Base-by-base conservation (phyloP, 2,329 filamentous ascomycete genomes). In the Colletotrichum somersetense region DNA sequence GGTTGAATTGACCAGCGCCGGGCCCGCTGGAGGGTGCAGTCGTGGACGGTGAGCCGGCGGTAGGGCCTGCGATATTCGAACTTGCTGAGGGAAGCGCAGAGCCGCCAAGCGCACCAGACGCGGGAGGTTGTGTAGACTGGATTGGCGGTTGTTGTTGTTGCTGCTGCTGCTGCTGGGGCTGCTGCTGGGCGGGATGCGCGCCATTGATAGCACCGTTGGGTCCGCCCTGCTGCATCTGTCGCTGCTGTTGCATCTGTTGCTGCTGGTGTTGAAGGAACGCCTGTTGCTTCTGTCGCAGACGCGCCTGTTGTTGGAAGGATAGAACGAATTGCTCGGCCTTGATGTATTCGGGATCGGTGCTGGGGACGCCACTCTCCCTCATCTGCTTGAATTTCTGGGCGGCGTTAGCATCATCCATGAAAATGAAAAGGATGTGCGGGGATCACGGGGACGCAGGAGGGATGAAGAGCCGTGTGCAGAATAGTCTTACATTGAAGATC, bases 311-410 rank as follows among this genome's bases (percentile, higher is more conserved):
- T 75, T 94, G 92, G 66, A 97, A 89, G 76, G 87, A 90, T 48
- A 89, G 81, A 74, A 98, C 88, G 73, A 97, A 91, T 73, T 92
- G 90, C 66, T 94, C 91, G 42, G 91, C 89, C 83, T 96, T 97
- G 78, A 96, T 88, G 78, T 92, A 95, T 80, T 98, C 95, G 57
- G 96, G 96, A 78, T 98, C 95, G 68, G 88, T 92, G 68, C 91
- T 88, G 52, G 93, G 90, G 33, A 97, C 92, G 76, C 95, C 95
- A 77, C 92, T 88, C 67, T 93, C 89, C 83, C 96, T 96, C 93
- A 98, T 95, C 81, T 93, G 90, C 79, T 93, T 92, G 75, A 93
- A 96, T 88, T 94, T 95, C 95, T 98, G 78, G 30, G 58, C 30
- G 59, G 52, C 61, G 42, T 75, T 52, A 70, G 62, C 67, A 55